Percentiles rank a stretch among this genome's conserved stretches.
Conservation (phyloP, 2,329 filamentous ascomycete genomes). For the Neocatenulostroma microsporum region DNA sequence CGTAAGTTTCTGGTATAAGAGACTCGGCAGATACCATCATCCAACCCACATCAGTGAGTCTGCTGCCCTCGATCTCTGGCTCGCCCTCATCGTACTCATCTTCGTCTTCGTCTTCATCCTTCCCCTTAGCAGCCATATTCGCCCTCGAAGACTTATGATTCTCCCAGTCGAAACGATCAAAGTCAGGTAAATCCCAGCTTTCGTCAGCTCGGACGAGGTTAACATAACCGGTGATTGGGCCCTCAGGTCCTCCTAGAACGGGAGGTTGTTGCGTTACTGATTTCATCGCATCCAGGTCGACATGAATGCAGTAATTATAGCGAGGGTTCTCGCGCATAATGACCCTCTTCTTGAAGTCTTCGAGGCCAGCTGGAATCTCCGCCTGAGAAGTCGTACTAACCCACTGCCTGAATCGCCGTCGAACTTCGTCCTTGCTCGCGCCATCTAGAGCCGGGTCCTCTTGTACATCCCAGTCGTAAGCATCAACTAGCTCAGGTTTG, state of each 20-base stretch:
- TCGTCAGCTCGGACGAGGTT: constrained; percentile 3
- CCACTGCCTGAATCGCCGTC: no score
- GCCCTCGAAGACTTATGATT: neutral
- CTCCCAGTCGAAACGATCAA: constrained; percentile 4
- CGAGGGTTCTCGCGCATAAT: constrained; percentile 4
- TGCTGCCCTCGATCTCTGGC: constrained; percentile 2
- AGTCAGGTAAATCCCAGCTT: constrained; percentile 1
- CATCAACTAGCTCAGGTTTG: neutral
- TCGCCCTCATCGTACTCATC: no score
- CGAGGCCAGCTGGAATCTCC: no score
- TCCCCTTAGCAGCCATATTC: neutral
- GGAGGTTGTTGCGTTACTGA: neutral
- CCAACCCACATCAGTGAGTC: neutral
- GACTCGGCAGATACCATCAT: constrained; percentile 1
- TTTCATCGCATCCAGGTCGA: constrained; percentile 3
- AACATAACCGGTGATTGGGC: constrained; percentile 2
- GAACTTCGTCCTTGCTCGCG: no score
- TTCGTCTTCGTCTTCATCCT: neutral
- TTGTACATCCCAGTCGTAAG: no score
- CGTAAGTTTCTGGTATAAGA: neutral
- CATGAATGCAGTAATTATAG: constrained; percentile 5
- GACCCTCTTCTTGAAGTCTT: neutral
- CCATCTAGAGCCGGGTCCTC: no score
- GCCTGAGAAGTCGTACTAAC: no score
- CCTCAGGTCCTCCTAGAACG: no score